Conservation (phyloP, 1,284 basidiomycete genomes). For the Ustilago xerochloae region DNA sequence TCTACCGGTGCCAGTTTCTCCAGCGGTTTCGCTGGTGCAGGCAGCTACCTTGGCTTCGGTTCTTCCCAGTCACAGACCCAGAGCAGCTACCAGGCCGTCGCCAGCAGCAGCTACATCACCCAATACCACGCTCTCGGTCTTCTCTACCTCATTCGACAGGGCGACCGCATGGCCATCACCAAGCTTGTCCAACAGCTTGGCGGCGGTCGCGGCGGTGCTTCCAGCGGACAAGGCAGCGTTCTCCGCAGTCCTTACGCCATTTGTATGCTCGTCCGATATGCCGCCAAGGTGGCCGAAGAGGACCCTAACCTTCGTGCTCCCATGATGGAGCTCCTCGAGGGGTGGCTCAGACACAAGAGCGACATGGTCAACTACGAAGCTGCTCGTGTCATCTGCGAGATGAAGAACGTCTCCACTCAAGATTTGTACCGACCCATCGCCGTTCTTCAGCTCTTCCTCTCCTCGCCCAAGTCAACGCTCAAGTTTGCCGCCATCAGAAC, state of each 20-base stretch:
- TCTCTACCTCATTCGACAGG: slow-evolving; percentile 92
- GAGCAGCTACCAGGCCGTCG: slow-evolving; percentile 80
- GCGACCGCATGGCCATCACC: slow-evolving; percentile 97
- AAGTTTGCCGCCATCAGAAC: slow-evolving; percentile 98
- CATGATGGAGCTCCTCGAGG: slow-evolving; percentile 93
- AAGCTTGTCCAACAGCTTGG: slow-evolving; percentile 94
- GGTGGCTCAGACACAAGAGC: slow-evolving; percentile 96
- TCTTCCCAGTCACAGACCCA: slow-evolving; percentile 68
- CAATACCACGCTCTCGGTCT: slow-evolving; percentile 98
- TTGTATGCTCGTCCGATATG: slow-evolving; percentile 98
- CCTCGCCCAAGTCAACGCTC: slow-evolving; percentile 73
- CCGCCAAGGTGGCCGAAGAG: slow-evolving; percentile 96
- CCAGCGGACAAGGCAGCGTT: slow-evolving; percentile 76
- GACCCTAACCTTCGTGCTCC: slow-evolving; percentile 73
- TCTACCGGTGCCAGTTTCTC: slow-evolving; percentile 37
- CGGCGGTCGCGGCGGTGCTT: slow-evolving; percentile 73
- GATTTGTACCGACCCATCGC: slow-evolving; percentile 86
- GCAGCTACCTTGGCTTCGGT: slow-evolving; percentile 67
- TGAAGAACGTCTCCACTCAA: slow-evolving; percentile 81
- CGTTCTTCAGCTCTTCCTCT: slow-evolving; percentile 67
- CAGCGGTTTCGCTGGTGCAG: slow-evolving; percentile 71
- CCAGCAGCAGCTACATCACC: slow-evolving; percentile 77
- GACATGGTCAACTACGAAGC: slow-evolving; percentile 99
- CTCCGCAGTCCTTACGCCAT: slow-evolving; percentile 97
- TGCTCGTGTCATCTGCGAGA: slow-evolving; percentile 94